Percentiles rank a stretch among this genome's conserved stretches.
Evolutionary conservation across 2,329 filamentous ascomycete species (phyloP).

Genomic region (Podosphaera leucotricha): DNA sequence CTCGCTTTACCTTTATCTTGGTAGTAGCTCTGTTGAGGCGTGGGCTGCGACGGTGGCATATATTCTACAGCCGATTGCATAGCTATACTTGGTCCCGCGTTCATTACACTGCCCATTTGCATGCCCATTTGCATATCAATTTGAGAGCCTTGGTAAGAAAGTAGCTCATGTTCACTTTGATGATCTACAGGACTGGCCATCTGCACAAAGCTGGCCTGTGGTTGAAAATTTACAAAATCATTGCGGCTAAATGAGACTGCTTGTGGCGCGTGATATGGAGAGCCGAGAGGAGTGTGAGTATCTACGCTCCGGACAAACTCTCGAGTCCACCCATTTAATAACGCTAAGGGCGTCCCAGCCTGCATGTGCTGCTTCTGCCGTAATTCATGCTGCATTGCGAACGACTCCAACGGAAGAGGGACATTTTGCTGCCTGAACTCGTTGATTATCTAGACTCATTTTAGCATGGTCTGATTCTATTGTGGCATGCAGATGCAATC

Average conservation of each 20-base stretch:
- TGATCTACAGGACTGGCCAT: constrained; percentile 33
- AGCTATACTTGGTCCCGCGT: constrained; percentile 17
- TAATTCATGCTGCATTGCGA: constrained; percentile 15
- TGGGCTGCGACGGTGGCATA: constrained; percentile 5
- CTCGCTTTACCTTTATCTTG: constrained; percentile 61
- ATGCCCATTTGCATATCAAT: constrained; percentile 30
- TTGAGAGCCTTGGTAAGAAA: constrained; percentile 30
- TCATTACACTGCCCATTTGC: constrained; percentile 29
- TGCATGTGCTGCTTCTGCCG: constrained; percentile 12
- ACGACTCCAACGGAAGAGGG: constrained; percentile 25
- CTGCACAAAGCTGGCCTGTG: constrained; percentile 33
- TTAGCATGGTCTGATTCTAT: constrained; percentile 1
- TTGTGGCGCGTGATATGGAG: constrained; percentile 36
- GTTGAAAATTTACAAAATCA: constrained; percentile 74
- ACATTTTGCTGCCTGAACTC: constrained; percentile 67
- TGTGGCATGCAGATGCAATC: neutral
- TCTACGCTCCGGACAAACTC: constrained; percentile 35
- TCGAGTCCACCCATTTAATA: constrained; percentile 31
- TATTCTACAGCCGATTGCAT: constrained; percentile 25
- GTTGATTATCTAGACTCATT: constrained; percentile 55
- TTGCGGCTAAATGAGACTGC: constrained; percentile 48
- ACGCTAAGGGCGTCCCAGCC: constrained; percentile 15
- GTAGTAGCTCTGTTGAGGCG: constrained; percentile 3
- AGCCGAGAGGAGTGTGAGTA: constrained; percentile 43
- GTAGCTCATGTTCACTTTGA: constrained; percentile 21